phyloP scores from a whole-genome alignment of 2,329 filamentous ascomycete genomes.

The Conoideocrella luteorostrata region DNA sequence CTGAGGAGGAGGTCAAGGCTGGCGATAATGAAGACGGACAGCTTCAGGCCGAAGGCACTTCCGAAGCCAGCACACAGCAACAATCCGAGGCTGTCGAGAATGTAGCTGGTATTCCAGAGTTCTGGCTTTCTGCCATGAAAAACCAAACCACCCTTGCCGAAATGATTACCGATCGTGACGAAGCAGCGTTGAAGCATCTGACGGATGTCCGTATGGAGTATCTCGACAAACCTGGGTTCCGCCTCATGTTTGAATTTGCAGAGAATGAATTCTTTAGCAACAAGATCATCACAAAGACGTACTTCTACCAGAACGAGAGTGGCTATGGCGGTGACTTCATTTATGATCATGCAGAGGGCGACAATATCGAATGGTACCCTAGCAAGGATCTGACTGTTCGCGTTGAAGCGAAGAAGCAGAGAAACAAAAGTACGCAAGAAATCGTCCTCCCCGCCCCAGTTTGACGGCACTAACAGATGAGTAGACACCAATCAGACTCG shows the following conservation, averaged over 20 bases:
- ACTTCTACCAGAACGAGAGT: conserved; percentile 98
- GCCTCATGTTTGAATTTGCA: conserved; percentile 92
- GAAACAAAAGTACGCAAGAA: conserved; percentile 84
- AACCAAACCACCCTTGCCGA: conserved; percentile 96
- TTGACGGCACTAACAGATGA: conserved; percentile 5
- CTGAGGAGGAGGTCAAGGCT: conserved; percentile 76
- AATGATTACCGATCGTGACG: conserved; percentile 97
- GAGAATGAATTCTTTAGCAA: conserved; percentile 97
- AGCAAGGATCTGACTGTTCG: conserved; percentile 90
- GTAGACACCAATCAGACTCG: conserved; percentile 97
- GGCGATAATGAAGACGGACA: conserved; percentile 75
- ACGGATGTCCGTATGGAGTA: conserved; percentile 98
- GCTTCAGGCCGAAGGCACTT: conserved; percentile 58
- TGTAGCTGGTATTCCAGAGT: conserved; percentile 85
- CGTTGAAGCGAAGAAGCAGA: conserved; percentile 98
- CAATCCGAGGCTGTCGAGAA: conserved; percentile 49
- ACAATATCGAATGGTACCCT: conserved; percentile 95
- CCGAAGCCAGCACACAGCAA: conserved; percentile 49
- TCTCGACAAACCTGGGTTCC: conserved; percentile 95
- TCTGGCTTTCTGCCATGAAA: conserved; percentile 99
- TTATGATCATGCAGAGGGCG: conserved; percentile 96
- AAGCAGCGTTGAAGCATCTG: conserved; percentile 83
- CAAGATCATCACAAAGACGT: conserved; percentile 95
- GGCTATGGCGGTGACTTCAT: conserved; percentile 99
- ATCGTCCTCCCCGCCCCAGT: not conserved